phyloP scores from a whole-genome alignment of 2,329 filamentous ascomycete genomes.

The Paraphoma chrysanthemicola region DNA sequence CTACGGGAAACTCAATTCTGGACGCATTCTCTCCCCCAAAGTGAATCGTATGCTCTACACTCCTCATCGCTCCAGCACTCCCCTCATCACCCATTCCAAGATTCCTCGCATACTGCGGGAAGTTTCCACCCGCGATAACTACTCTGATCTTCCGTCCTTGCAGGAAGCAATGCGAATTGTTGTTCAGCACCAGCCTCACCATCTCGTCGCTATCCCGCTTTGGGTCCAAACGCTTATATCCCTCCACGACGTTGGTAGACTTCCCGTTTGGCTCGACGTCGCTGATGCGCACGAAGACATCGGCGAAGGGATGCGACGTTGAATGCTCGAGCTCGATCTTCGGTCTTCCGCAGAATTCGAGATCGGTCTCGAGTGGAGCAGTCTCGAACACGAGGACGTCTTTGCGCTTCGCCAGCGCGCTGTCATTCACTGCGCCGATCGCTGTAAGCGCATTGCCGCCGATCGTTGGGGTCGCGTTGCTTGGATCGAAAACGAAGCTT shows the following conservation, averaged over 20 bases:
- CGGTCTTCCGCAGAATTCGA: conserved; percentile 12
- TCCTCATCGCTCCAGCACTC: conserved; percentile 7
- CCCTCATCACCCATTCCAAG: conserved; percentile 1
- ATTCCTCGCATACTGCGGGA: conserved; percentile 14
- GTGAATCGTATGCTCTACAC: conserved; percentile 11
- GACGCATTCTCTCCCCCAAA: not conserved
- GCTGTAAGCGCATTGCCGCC: conserved; percentile 16
- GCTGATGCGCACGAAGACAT: conserved; percentile 20
- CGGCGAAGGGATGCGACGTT: conserved; percentile 8
- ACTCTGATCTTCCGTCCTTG: conserved; percentile 15
- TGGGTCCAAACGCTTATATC: conserved; percentile 11
- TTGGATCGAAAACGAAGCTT: conserved; percentile 17
- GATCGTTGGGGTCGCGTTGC: conserved; percentile 15
- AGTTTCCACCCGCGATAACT: conserved; percentile 13
- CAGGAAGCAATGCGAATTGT: conserved; percentile 16
- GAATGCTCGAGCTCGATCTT: conserved; percentile 13
- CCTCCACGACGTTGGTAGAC: conserved; percentile 17
- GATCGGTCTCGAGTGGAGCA: conserved; percentile 6
- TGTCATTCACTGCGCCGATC: conserved; percentile 15
- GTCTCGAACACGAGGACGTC: conserved; percentile 18
- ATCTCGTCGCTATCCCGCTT: not conserved
- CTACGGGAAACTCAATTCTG: not conserved
- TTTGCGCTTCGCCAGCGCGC: conserved; percentile 6
- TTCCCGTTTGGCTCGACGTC: conserved; percentile 17
- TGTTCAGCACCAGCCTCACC: conserved; percentile 3